Base-by-base conservation (phyloP, 2,329 filamentous ascomycete genomes). In the Aspergillus tamarii region DNA sequence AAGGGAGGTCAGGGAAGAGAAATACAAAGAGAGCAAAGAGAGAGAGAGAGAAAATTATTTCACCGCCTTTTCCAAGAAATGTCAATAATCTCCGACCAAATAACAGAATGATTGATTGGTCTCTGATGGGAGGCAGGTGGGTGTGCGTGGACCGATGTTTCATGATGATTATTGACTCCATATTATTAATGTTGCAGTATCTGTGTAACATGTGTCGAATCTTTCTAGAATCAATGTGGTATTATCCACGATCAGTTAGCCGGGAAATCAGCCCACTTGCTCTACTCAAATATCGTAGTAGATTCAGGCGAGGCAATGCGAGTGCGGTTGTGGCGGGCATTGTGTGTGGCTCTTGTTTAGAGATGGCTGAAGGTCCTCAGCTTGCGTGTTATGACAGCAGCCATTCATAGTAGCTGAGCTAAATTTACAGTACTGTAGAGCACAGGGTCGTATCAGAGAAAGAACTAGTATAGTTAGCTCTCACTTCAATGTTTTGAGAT, bases 321-420 rank as follows among this genome's bases (percentile, higher is more conserved):
- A 64, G 62, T 60, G 63, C 62, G 64, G 64, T 43, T 62, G 62
- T 66, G 62, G 62, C 60, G 64, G 64, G 34, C 16, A 54, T 60
- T 28, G 57, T 26, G 54, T 36, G 53, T 48, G 45, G 56, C 26
- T 21, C 45, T 43, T 34, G 61, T 43, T 52, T 59, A 53, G 46
- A 57, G 50, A 30, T 23, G 32, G 32, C 11, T 10, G 11, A 34
- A 34, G 32, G 32, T 4, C 32, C 12, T 60, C 46, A 36, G 50
- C 54, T 58, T 30, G 46, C 48, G 50, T 60, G 56, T 39, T 52
- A 57, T 30, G 63, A 54, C 63, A 34, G 12, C 19, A 26, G 34
- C 23, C 26, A 50, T 30, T 7, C 23, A 19, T 30, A 50, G 23
- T 52, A 28, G 48, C 48, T 52, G 19, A 52, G 28, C 48, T n/a